Percentiles rank a stretch among this genome's conserved stretches.
Evolutionary conservation across 1,284 basidiomycete species (phyloP).

Genomic region (Fomitopsis palustris): DNA sequence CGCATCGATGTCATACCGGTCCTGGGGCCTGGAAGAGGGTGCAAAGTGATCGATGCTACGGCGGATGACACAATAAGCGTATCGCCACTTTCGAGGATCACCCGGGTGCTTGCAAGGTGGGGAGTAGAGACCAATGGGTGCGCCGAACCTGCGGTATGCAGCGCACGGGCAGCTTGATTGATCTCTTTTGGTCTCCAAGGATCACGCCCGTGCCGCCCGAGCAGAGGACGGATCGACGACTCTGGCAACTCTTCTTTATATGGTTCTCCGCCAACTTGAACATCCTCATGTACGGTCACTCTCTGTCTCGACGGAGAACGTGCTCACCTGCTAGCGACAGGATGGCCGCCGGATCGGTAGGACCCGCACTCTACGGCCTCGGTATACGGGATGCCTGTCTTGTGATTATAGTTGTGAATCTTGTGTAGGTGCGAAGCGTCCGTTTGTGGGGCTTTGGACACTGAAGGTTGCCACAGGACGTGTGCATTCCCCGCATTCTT

Average conservation of each 20-base stretch:
- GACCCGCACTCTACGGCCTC: constrained; percentile 56
- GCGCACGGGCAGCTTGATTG: no score
- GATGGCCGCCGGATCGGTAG: constrained; percentile 52
- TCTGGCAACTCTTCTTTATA: constrained; percentile 38
- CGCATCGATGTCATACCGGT: neutral
- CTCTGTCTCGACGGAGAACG: neutral
- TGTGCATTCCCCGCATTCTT: constrained; percentile 46
- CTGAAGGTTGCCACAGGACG: constrained; percentile 13
- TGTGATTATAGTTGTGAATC: constrained; percentile 49
- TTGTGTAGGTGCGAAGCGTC: constrained; percentile 38
- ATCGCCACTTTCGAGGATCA: constrained; percentile 9
- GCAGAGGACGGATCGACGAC: constrained; percentile 31
- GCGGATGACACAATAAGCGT: constrained; percentile 10
- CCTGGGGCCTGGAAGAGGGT: constrained; percentile 5
- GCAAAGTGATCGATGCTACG: neutral
- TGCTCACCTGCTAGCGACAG: constrained; percentile 22
- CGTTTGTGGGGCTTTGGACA: neutral
- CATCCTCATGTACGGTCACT: constrained; percentile 40
- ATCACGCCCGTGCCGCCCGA: constrained; percentile 31
- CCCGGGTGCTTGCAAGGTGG: constrained; percentile 18
- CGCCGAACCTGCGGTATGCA: constrained; percentile 4
- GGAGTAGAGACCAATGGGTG: constrained; percentile 27
- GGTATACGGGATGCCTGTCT: constrained; percentile 48
- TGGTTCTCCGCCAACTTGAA: constrained; percentile 54
- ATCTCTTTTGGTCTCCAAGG: constrained; percentile 16